Conservation (phyloP, 202 grass and related monocot genomes). For the Zoysia matrella region DNA sequence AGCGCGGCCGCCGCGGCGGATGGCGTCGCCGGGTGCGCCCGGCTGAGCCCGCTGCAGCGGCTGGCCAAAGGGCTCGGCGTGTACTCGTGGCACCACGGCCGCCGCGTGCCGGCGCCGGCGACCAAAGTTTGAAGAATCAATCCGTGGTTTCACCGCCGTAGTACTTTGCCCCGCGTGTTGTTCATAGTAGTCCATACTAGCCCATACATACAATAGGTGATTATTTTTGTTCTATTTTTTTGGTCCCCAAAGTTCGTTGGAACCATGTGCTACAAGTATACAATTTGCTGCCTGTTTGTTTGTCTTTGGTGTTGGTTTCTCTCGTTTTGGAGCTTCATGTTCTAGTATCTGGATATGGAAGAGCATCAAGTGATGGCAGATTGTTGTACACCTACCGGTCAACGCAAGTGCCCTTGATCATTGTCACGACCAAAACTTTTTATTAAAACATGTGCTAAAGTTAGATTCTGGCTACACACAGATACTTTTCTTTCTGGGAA, state of each 20-base stretch:
- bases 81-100: conserved; percentile 58
- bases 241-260: not conserved
- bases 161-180: conserved; percentile 27
- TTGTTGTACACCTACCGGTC: conserved; percentile 24
- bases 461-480: conserved; percentile 27
- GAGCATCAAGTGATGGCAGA: conserved; percentile 19
- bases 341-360: not conserved
- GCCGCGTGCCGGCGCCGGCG: conserved; percentile 40
- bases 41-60: conserved; percentile 77
- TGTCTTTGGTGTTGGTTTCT: conserved; percentile 17
- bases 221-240: not conserved
- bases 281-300: conserved; percentile 29
- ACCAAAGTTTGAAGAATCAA: conserved; percentile 44
- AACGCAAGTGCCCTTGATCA: conserved; percentile 28
- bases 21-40: conserved; percentile 60
- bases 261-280: conserved; percentile 7
- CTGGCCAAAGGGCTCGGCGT: conserved; percentile 61
- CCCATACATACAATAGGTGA: conserved; percentile 9
- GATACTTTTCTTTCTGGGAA: not conserved
- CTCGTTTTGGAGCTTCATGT: not conserved
- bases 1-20: conserved; percentile 48
- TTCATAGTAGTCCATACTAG: conserved; percentile 16
- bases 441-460: conserved; percentile 19
- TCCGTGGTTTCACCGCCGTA: not conserved
- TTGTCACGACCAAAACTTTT: conserved; percentile 24